These are phyloP conservation scores for Cryoendolithus antarcticus DNA, from an alignment of 2,329 filamentous ascomycete species.

Conservation along the genomic window DNA sequence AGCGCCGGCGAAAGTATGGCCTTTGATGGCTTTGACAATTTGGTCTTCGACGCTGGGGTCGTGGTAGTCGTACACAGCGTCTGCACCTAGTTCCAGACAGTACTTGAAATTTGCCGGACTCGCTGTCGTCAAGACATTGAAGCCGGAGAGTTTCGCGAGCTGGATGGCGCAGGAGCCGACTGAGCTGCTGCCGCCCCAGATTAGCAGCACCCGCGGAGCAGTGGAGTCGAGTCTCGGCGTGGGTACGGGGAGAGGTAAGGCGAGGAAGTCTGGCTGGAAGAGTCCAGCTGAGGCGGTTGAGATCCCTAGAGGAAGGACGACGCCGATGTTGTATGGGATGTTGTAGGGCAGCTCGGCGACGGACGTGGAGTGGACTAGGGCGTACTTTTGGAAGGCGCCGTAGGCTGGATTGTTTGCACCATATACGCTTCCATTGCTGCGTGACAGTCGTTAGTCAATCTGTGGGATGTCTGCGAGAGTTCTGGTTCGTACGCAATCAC, in stretches of 20 bases:
- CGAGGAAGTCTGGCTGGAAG: slow-evolving; percentile 15
- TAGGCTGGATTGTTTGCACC: not conserved
- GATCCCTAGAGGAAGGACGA: slow-evolving; percentile 32
- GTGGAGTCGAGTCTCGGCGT: slow-evolving; percentile 4
- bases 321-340: slow-evolving; percentile 25
- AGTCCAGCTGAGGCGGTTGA: slow-evolving; percentile 28
- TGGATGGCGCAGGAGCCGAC: slow-evolving; percentile 20
- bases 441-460: not conserved
- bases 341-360: slow-evolving; percentile 28
- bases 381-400: slow-evolving; percentile 24
- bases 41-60: slow-evolving; percentile 15
- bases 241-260: slow-evolving; percentile 10
- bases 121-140: not conserved
- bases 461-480: too few species aligned
- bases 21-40: slow-evolving; percentile 16
- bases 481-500: slow-evolving; percentile 26
- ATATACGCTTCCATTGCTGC: slow-evolving; percentile 3
- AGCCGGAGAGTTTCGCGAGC: slow-evolving; percentile 29
- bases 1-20: slow-evolving; percentile 19
- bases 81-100: slow-evolving; percentile 13
- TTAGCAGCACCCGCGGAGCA: slow-evolving; percentile 16
- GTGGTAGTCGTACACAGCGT: slow-evolving; percentile 13
- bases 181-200: slow-evolving; percentile 24
- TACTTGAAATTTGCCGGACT: slow-evolving; percentile 2
- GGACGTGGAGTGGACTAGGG: slow-evolving; percentile 18